Base-by-base conservation (phyloP, 1,284 basidiomycete genomes). In the Sparassis latifolia region DNA sequence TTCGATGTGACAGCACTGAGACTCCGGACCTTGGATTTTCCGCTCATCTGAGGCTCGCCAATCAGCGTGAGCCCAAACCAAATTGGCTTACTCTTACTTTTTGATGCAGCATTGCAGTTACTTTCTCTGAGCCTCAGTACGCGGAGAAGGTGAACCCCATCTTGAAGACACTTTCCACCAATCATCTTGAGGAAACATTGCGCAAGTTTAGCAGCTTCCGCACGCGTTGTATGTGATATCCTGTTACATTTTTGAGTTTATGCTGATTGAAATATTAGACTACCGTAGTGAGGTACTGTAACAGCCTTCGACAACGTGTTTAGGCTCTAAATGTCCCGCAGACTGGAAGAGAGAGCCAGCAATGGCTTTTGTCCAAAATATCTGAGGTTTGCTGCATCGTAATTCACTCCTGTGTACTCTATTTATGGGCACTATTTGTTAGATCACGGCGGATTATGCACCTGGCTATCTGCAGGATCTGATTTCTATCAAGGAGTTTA, bases 321-420 rank as follows among this genome's bases (percentile, higher is more conserved):
- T 50, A 57, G n/a, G 44, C 50, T 45, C 31, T 32, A 42, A 49
- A 41, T 48, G n/a, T 49, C 20, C 12, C 7, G 31, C 60, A 91
- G 78, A 89, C 85, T 6, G 97, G 96, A 28, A 79, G 62, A 58
- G 66, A 86, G 64, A 88, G 88, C 59, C 92, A 97, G 65, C 68
- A 79, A 54, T 99, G 93, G 93, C 76, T 98, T 46, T 69, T 89
- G 55, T 72, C 74, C 44, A 86, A 77, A 62, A 82, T 97, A 58
- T 63, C 73, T 31, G 74, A 90, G 77, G 87, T 88, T 61, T 58
- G 67, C 52, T 40, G 45, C 39, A 46, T 50, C 52, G 28, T 51
- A 52, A 52, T 48, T 40, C 48, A 37, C 20, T 43, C 7, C 47
- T 41, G 42, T 49, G 42, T 33, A 42, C 44, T 50, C 50, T 33